Evolutionary conservation across 2,329 filamentous ascomycete species (phyloP).

Genomic region (Fusarium buxicola): DNA sequence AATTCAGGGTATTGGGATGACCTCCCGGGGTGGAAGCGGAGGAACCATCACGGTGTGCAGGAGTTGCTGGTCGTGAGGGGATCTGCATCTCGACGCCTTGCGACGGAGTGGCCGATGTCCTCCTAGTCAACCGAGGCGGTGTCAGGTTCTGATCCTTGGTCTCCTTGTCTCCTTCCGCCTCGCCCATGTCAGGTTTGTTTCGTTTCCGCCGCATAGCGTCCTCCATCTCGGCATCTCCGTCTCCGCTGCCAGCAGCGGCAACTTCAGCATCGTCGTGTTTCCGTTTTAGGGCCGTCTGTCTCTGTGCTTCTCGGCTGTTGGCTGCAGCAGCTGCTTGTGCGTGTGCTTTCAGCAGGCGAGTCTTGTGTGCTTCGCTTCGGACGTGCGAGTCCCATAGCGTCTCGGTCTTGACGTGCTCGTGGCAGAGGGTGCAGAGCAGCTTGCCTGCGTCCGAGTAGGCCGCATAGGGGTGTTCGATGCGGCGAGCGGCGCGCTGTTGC

Average conservation of each 20-base stretch:
- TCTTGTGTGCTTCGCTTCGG: constrained; percentile 58
- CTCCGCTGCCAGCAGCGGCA: constrained; percentile 33
- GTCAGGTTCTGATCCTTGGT: constrained; percentile 45
- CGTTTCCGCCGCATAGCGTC: constrained; percentile 58
- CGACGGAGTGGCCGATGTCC: constrained; percentile 63
- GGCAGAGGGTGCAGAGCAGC: constrained; percentile 75
- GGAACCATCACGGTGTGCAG: constrained; percentile 57
- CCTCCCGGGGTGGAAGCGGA: constrained; percentile 55
- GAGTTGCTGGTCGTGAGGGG: constrained; percentile 72
- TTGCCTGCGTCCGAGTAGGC: constrained; percentile 75
- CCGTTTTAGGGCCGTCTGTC: constrained; percentile 46
- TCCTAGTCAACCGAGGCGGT: constrained; percentile 59
- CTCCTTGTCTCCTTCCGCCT: constrained; percentile 36
- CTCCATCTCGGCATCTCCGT: constrained; percentile 52
- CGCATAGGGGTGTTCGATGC: constrained; percentile 77
- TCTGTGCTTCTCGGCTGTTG: constrained; percentile 30
- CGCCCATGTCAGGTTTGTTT: constrained; percentile 54
- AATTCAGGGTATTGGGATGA: constrained; percentile 24
- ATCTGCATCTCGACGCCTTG: constrained; percentile 72
- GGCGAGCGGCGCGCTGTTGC: constrained; percentile 78
- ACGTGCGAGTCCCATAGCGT: constrained; percentile 74
- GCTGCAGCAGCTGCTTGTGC: constrained; percentile 35
- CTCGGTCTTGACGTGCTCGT: constrained; percentile 72
- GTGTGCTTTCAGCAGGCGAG: constrained; percentile 40
- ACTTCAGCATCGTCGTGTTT: constrained; percentile 52